Base-by-base conservation (phyloP, 177 flowering plant species). In the Tripterygium wilfordii region DNA sequence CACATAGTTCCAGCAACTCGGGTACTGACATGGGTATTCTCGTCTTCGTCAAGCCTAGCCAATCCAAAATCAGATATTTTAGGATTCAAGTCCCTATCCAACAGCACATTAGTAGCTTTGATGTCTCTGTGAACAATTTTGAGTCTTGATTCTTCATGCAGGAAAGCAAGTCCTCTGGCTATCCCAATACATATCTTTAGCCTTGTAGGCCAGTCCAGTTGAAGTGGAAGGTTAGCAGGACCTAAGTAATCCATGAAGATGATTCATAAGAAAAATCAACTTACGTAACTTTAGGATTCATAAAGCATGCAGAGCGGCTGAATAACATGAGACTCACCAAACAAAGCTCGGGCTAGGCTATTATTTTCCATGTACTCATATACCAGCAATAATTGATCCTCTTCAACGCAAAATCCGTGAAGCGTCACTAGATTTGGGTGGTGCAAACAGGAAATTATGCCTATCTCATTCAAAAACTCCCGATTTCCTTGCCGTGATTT, bases 111-210 rank as follows among this genome's bases (percentile, higher is more conserved):
- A 14, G 85, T 78, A 15, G 72, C 72, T 51, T 86, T 86, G 44
- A 86, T 83, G 66, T 86, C 95, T 58, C 95, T 60, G 30, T 86
- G 95, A 51, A 86, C 83, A 56, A 86, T 77, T 64, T 77, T 86
- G 29, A 83, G 60, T 41, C 66, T 69, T 29, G 95, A 80, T 60
- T 83, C 95, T 54, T 83, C 88, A 53, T 83, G 95, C 10, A 86
- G 85, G 65, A 64, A 86, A 37, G 79, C 76, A 46, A 86, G 50
- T 35, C 88, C 94, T 61, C 61, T 74, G 19, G 94, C 94, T 53
- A 85, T 71, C 24, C 94, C 94, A 40, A 70, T 46, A 52, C 82
- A 74, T 19, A 85, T 80, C 49, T 51, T 69, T 10, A 54, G 70
- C 54, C 89, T 78, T 1, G 82, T 80, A 28, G 67, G 68, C 89